A percentile compares a stretch with the other conserved stretches of the same genome.
phyloP scores from a whole-genome alignment of 1,139 yeast genomes.

The Geotrichum reessii region DNA sequence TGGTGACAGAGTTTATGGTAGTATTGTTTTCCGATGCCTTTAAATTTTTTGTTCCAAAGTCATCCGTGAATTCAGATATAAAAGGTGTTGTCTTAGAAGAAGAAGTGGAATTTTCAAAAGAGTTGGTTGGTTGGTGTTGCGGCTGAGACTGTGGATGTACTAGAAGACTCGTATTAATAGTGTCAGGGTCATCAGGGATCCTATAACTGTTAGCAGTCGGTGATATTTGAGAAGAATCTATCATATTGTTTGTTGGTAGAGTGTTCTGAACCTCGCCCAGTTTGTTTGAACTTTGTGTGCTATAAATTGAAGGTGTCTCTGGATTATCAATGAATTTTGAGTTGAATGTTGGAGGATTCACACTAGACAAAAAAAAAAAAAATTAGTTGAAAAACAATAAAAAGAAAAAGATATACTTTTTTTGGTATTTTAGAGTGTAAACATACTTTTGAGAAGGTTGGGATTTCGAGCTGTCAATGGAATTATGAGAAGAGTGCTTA shows the following conservation, averaged over 20 bases:
- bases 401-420: background rate
- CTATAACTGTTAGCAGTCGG: background rate
- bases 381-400: background rate
- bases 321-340: background rate
- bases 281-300: constrained; percentile 3
- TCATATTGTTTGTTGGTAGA: background rate
- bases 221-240: background rate
- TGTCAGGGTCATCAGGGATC: background rate
- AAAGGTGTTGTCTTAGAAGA: constrained; percentile 10
- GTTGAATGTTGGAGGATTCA: constrained; percentile 7
- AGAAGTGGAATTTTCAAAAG: background rate
- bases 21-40: background rate
- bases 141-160: background rate
- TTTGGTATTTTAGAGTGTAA: background rate
- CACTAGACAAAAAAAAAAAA: background rate
- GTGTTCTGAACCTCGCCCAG: background rate
- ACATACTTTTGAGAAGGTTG: background rate
- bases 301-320: constrained; percentile 8
- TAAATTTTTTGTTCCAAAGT: background rate
- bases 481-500: background rate
- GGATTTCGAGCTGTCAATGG: background rate
- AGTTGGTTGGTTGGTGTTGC: background rate
- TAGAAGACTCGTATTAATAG: background rate
- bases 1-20: background rate
- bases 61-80: constrained; percentile 1